These are phyloP conservation scores for Vitis amurensis DNA, from an alignment of 164 flowering plant genomes.

Conservation along the genomic window DNA sequence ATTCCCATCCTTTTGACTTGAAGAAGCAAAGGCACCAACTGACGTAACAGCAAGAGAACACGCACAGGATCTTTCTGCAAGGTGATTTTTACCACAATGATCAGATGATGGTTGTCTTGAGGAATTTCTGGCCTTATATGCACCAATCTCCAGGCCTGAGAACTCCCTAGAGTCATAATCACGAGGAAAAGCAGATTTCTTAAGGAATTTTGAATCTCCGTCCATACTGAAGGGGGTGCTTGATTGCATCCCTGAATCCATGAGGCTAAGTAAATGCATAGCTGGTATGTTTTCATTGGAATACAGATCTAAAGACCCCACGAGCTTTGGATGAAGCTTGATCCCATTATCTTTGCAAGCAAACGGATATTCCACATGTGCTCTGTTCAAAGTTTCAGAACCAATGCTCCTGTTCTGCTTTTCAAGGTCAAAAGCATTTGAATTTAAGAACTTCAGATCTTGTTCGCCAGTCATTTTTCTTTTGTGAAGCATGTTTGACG, in stretches of 20 bases:
- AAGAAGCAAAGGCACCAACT: constrained; percentile 20
- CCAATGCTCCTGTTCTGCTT: constrained; percentile 19
- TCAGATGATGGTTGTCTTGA: constrained; percentile 27
- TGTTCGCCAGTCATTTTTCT: constrained; percentile 13
- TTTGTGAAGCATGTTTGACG: constrained; percentile 16
- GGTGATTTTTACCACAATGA: constrained; percentile 20
- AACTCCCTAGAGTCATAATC: constrained; percentile 27
- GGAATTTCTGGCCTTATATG: constrained; percentile 10
- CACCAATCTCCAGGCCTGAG: constrained; percentile 19
- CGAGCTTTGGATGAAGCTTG: constrained; percentile 21
- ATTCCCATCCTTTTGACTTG: constrained; percentile 21
- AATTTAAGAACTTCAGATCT: constrained; percentile 15
- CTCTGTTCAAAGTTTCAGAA: constrained; percentile 20
- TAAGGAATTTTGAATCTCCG: constrained; percentile 18
- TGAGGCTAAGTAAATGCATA: constrained; percentile 68
- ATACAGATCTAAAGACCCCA: constrained; percentile 40
- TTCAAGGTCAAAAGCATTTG: constrained; percentile 19
- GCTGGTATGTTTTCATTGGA: constrained; percentile 66
- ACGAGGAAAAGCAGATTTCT: constrained; percentile 27
- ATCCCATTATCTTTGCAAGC: constrained; percentile 22
- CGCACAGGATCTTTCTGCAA: constrained; percentile 21
- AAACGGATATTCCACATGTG: constrained; percentile 19
- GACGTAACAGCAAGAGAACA: constrained; percentile 20
- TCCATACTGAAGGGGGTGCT: constrained; percentile 23
- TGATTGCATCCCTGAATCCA: constrained; percentile 47